A percentile compares a stretch with the other conserved stretches of the same genome.
Evolutionary conservation across 768 basidiomycete genomes (phyloP).

Genomic region (Bullera alba): DNA sequence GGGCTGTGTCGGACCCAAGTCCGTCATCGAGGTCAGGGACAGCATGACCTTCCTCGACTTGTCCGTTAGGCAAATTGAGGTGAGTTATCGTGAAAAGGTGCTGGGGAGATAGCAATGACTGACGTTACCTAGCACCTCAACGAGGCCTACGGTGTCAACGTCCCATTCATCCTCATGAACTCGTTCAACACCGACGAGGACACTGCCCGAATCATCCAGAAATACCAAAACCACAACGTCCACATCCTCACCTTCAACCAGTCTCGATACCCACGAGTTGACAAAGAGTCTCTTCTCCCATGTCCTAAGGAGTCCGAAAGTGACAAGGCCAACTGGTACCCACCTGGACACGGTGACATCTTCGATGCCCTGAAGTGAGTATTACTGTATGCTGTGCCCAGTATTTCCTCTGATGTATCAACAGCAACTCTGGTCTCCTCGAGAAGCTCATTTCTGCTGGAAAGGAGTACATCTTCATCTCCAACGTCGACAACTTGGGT

Average conservation of each 20-base stretch:
- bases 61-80: constrained; percentile 85
- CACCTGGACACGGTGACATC: constrained; percentile 92
- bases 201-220: constrained; percentile 91
- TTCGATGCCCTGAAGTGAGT: constrained; percentile 69
- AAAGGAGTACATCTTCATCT: constrained; percentile 95
- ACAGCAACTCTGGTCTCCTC: constrained; percentile 74
- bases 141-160: constrained; percentile 72
- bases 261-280: constrained; percentile 87
- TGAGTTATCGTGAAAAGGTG: too few species aligned
- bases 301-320: constrained; percentile 68
- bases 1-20: constrained; percentile 65
- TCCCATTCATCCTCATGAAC: constrained; percentile 97
- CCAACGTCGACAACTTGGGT: constrained; percentile 94
- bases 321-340: constrained; percentile 92
- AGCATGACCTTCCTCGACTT: constrained; percentile 96
- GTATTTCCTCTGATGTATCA: neutral
- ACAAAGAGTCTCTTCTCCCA: constrained; percentile 79
- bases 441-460: constrained; percentile 82
- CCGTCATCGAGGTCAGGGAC: constrained; percentile 89
- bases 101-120: neutral
- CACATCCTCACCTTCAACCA: constrained; percentile 86
- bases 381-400: neutral
- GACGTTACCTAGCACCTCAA: constrained; percentile 61
- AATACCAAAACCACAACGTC: constrained; percentile 87
- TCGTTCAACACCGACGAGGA: constrained; percentile 98